phyloP scores from a whole-genome alignment of 768 basidiomycete species.

The Suillus alpinus region DNA sequence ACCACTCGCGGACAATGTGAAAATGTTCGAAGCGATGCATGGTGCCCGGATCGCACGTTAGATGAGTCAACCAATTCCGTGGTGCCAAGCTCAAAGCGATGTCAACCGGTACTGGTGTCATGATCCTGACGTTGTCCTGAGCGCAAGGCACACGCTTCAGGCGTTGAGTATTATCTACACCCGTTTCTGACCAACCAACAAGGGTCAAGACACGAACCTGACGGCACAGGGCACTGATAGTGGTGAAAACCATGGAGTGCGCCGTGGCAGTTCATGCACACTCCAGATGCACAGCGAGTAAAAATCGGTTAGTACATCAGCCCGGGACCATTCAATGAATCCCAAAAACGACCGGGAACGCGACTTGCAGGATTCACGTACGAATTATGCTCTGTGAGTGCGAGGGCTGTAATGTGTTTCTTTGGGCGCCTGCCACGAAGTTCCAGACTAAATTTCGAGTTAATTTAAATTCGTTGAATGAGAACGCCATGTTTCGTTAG shows the following conservation, averaged over 20 bases:
- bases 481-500: not conserved
- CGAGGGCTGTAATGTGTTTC: not conserved
- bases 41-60: not conserved
- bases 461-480: not conserved
- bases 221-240: too few species aligned
- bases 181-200: too few species aligned
- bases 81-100: too few species aligned
- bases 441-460: not conserved
- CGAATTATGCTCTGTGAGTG: not conserved
- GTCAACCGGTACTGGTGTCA: too few species aligned
- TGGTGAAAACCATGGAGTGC: too few species aligned
- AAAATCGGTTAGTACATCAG: not conserved
- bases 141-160: too few species aligned
- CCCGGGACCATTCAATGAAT: not conserved
- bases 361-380: not conserved
- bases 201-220: too few species aligned
- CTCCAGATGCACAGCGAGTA: not conserved
- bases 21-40: not conserved
- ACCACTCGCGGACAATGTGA: not conserved
- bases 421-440: not conserved
- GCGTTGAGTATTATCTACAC: too few species aligned
- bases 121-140: too few species aligned
- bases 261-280: too few species aligned
- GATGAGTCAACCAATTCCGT: not conserved
- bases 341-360: not conserved